These are phyloP conservation scores for Calendula officinalis DNA, from an alignment of 129 eudicot genomes.

Conservation along the genomic window DNA sequence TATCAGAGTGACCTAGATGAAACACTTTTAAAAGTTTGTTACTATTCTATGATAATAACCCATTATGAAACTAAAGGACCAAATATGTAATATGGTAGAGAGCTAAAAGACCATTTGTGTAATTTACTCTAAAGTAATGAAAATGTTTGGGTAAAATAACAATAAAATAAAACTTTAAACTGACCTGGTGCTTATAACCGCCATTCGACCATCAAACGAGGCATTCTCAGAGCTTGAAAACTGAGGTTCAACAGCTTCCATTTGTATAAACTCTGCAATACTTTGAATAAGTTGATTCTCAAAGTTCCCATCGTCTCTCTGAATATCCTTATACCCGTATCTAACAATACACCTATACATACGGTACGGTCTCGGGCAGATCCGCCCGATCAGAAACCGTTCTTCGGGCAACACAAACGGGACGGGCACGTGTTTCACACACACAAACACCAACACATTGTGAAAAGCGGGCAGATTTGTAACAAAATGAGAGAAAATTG, in stretches of 20 bases:
- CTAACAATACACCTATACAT: constrained; percentile 95
- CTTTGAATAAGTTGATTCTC: constrained; percentile 76
- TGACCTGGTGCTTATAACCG: constrained; percentile 71
- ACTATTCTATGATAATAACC: too few species aligned
- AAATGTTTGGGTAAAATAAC: neutral
- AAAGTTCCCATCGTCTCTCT: constrained; percentile 76
- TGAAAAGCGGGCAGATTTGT: constrained; percentile 94
- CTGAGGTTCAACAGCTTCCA: constrained; percentile 89
- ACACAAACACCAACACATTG: constrained; percentile 79
- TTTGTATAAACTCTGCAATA: constrained; percentile 88
- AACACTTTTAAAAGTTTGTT: too few species aligned
- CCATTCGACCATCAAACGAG: constrained; percentile 89
- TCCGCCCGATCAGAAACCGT: constrained; percentile 85
- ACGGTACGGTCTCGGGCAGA: constrained; percentile 91
- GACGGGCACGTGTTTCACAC: constrained; percentile 83
- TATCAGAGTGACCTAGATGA: too few species aligned
- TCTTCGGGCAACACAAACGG: constrained; percentile 86
- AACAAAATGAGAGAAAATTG: constrained; percentile 87
- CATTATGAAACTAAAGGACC: too few species aligned
- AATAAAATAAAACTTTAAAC: neutral
- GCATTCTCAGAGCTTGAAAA: constrained; percentile 59
- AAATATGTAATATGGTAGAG: too few species aligned
- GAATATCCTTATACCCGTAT: constrained; percentile 90
- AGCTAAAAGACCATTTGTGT: too few species aligned
- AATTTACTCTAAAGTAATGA: neutral